Conservation (phyloP, 192 early-diverging fungal species). For the Linnemannia elongata region DNA sequence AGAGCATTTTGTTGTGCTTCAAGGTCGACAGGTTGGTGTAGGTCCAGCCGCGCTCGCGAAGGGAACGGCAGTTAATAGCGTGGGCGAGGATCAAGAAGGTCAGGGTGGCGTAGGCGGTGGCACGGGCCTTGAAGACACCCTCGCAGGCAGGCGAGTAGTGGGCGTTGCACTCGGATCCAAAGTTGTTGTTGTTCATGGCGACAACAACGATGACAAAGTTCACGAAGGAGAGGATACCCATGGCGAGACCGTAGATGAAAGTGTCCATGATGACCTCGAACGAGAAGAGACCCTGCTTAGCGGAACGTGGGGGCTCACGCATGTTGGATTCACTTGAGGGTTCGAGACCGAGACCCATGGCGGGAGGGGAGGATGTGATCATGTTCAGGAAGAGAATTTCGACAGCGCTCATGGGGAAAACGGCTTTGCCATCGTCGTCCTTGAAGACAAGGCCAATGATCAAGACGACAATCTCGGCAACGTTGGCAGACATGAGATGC, state of each 20-base stretch:
- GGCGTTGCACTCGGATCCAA: constrained; percentile 72
- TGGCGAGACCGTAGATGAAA: constrained; percentile 74
- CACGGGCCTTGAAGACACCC: constrained; percentile 78
- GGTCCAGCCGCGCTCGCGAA: constrained; percentile 72
- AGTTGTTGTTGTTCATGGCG: constrained; percentile 71
- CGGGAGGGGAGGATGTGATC: constrained; percentile 83
- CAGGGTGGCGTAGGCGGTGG: constrained; percentile 77
- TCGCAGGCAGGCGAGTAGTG: constrained; percentile 59
- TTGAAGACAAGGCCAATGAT: constrained; percentile 80
- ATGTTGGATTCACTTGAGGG: constrained; percentile 74
- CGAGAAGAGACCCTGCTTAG: constrained; percentile 76
- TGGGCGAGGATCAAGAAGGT: constrained; percentile 80
- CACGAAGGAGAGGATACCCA: constrained; percentile 73
- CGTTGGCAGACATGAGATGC: constrained; percentile 80
- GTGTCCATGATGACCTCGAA: constrained; percentile 76
- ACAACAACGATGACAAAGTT: constrained; percentile 76
- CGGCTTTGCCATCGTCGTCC: constrained; percentile 68
- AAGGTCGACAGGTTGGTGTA: constrained; percentile 26
- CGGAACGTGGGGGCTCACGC: constrained; percentile 77
- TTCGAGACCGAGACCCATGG: constrained; percentile 84
- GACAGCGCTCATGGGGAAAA: constrained; percentile 85
- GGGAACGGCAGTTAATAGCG: constrained; percentile 81
- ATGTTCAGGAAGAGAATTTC: constrained; percentile 88
- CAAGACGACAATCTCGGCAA: constrained; percentile 80
- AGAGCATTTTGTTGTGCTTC: constrained; percentile 56